A percentile compares a stretch with the other conserved stretches of the same genome.
Conservation (phyloP, 441 rosid species). For the Geranium incanum region DNA sequence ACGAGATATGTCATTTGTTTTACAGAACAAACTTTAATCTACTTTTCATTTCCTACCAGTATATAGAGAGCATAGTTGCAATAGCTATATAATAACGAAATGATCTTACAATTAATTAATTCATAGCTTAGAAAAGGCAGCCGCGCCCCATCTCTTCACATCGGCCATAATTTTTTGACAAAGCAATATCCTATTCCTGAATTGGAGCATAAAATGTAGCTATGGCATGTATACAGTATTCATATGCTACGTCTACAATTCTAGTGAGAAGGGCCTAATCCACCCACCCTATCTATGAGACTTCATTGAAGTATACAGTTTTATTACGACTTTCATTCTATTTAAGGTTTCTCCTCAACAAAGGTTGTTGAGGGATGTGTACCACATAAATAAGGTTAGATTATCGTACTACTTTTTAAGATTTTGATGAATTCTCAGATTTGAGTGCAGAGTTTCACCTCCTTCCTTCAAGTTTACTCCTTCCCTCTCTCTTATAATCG, state of each 20-base stretch:
- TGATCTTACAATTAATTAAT: too few species aligned
- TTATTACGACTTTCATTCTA: not conserved
- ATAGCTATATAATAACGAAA: not conserved
- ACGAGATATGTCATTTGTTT: not conserved
- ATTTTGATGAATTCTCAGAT: not conserved
- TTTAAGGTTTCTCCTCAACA: not conserved
- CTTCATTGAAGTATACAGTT: not conserved
- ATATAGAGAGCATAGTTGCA: not conserved
- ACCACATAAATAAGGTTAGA: not conserved
- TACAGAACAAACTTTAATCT: not conserved
- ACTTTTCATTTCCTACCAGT: not conserved
- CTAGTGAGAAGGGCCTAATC: not conserved
- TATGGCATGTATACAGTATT: not conserved
- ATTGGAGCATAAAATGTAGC: not conserved
- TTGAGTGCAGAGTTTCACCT: not conserved
- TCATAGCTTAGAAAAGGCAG: too few species aligned
- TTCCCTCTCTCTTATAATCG: not conserved
- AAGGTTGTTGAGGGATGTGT: not conserved
- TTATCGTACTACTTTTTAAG: not conserved
- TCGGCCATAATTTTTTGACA: not conserved
- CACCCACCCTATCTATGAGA: not conserved
- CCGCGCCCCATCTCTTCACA: too few species aligned
- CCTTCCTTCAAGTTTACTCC: not conserved
- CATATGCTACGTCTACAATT: not conserved
- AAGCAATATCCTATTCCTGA: not conserved